phyloP scores from a whole-genome alignment of 2,329 filamentous ascomycete species.

The Bipolaris zeicola region DNA sequence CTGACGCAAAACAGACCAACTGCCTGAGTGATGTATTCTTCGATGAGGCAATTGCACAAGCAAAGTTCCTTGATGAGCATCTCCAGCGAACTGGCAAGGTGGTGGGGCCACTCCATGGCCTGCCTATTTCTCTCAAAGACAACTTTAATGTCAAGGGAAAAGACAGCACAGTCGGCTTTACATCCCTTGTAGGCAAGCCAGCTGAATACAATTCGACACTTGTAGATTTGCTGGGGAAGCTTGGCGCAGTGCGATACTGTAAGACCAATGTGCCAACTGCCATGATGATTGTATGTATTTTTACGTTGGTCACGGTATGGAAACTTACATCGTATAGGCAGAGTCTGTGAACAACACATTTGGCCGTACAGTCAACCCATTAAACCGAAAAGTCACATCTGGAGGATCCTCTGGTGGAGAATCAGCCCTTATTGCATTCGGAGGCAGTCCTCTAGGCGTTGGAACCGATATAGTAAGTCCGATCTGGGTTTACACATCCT shows the following conservation, averaged over 20 bases:
- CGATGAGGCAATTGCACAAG: conserved; percentile 57
- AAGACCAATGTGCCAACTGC: conserved; percentile 74
- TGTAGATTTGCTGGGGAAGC: conserved; percentile 62
- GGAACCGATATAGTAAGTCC: conserved; percentile 65
- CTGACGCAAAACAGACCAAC: conserved; percentile 55
- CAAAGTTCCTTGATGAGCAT: conserved; percentile 60
- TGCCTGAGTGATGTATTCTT: conserved; percentile 65
- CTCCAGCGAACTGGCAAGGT: conserved; percentile 53
- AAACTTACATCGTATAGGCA: conserved; percentile 42
- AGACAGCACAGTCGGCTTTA: conserved; percentile 68
- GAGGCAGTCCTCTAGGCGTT: conserved; percentile 65
- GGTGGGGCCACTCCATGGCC: conserved; percentile 69
- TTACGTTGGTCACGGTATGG: neutral
- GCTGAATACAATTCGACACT: conserved; percentile 62
- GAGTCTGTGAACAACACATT: conserved; percentile 70
- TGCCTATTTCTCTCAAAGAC: conserved; percentile 72
- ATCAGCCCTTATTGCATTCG: conserved; percentile 64
- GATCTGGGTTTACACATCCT: neutral
- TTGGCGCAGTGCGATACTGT: conserved; percentile 70
- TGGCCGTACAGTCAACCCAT: conserved; percentile 67
- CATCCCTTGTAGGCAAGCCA: conserved; percentile 64
- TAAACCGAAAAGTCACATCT: conserved; percentile 63
- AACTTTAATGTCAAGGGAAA: conserved; percentile 68
- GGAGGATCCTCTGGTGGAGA: conserved; percentile 73
- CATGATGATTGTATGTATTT: conserved; percentile 63